These are phyloP conservation scores for Claviceps spartinae DNA, from an alignment of 2,329 filamentous ascomycete species.

Conservation along the genomic window DNA sequence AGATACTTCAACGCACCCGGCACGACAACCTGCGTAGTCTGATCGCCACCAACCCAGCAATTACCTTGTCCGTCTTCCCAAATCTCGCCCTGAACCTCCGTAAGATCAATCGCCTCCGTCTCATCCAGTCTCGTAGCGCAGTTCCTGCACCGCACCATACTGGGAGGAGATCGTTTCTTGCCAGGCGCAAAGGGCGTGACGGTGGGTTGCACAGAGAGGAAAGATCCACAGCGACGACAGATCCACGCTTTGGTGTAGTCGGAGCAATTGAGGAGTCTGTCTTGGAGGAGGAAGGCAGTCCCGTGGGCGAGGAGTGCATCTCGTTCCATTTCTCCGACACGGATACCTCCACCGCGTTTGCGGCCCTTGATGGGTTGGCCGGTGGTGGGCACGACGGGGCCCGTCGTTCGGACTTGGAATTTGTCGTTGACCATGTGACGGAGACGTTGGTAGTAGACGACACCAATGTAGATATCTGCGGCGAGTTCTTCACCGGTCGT, in stretches of 20 bases:
- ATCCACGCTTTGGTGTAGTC: constrained; percentile 86
- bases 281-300: constrained; percentile 86
- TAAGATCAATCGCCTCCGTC: constrained; percentile 41
- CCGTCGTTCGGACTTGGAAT: constrained; percentile 93
- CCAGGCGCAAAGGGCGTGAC: constrained; percentile 48
- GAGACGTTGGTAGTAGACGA: constrained; percentile 96
- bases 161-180: constrained; percentile 52
- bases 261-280: constrained; percentile 91
- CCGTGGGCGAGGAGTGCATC: constrained; percentile 92
- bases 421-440: constrained; percentile 99
- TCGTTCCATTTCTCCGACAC: constrained; percentile 98
- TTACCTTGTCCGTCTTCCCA: constrained; percentile 88
- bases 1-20: constrained; percentile 86
- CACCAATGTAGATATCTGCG: constrained; percentile 90
- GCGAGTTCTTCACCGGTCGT: constrained; percentile 90
- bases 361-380: constrained; percentile 95
- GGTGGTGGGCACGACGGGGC: constrained; percentile 77
- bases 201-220: constrained; percentile 74
- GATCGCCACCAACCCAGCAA: constrained; percentile 75
- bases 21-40: constrained; percentile 84
- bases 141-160: constrained; percentile 62
- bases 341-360: constrained; percentile 93
- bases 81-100: constrained; percentile 52
- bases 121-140: constrained; percentile 54
- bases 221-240: constrained; percentile 78